Base-by-base conservation (phyloP, 2,329 filamentous ascomycete genomes). In the Diaporthe sp. region DNA sequence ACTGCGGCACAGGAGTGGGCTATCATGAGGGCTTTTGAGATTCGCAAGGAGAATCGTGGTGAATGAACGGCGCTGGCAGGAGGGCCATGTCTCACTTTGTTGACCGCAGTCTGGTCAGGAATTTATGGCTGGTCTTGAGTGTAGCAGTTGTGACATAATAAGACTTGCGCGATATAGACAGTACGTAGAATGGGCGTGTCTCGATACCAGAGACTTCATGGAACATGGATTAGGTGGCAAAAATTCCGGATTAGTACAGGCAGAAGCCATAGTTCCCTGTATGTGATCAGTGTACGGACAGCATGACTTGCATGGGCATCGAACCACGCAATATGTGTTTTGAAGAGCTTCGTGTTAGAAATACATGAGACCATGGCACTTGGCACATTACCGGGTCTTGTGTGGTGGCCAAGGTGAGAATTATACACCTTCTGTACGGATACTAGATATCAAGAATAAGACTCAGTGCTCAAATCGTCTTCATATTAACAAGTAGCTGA, bases 1-100 rank as follows among this genome's bases (percentile, higher is more conserved):
- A 78, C 76, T 4, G 59, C 55, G 55, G 73, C 71, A 12, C 80
- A 81, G 66, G 75, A 73, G 65, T 56, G 39, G 25, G 68, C 68
- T 1, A 75, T 81, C 6, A 12, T 78, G 59, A 68, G 61, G 30
- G 80, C 77, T 2, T 81, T 80, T 71, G 13, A 71, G 8, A 32
- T 19, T 19, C 44, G 70, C 4, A 71, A 32, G 7, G n/a, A 35
- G 47, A 19, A 17, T 12, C 70, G 30, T 19, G 35, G 32, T 1
- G 35, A 17, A 2, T 63, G 30, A 50, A 4, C 15, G 15, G 30
- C 13, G 5, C 6, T 47, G 19, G 10, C 15, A 39, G 19, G 35
- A 10, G 10, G 19, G 2, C 47, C 6, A 10, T 35, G 22, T 25
- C 22, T n/a, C 4, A 9, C 10, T 10, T 50, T 1, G 3, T 12